A percentile compares a stretch with the other conserved stretches of the same genome.
These are phyloP conservation scores for Orbilia javanica DNA, from an alignment of 2,329 filamentous ascomycete genomes.

Conservation along the genomic window DNA sequence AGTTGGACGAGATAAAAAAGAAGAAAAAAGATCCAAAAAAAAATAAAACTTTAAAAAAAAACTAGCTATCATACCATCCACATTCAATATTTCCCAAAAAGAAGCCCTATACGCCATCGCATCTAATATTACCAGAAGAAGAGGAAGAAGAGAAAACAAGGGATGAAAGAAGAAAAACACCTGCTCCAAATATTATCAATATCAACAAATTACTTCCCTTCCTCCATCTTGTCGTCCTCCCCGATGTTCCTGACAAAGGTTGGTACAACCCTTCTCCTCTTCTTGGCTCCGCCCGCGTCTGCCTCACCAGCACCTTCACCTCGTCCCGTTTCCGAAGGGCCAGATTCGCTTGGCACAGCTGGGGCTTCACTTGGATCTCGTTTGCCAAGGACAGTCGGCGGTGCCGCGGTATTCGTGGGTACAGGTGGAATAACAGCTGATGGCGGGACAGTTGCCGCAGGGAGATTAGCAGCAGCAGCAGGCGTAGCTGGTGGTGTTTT, in stretches of 20 bases:
- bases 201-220: constrained; percentile 15
- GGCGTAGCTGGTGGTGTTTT: constrained; percentile 72
- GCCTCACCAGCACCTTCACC: constrained; percentile 73
- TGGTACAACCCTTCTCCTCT: constrained; percentile 78
- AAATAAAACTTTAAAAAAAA: neutral
- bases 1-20: neutral
- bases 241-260: constrained; percentile 69
- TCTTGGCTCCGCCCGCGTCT: constrained; percentile 70
- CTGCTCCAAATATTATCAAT: neutral
- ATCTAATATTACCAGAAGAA: constrained; percentile 17
- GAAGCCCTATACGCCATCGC: constrained; percentile 31
- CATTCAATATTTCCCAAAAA: neutral
- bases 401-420: constrained; percentile 65
- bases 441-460: constrained; percentile 69
- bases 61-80: neutral
- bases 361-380: constrained; percentile 63
- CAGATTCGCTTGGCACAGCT: constrained; percentile 62
- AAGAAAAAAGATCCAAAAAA: neutral
- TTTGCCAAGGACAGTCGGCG: constrained; percentile 71
- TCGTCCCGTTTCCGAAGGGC: constrained; percentile 66
- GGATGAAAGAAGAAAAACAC: constrained; percentile 18
- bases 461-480: constrained; percentile 72
- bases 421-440: constrained; percentile 73
- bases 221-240: constrained; percentile 47
- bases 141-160: neutral